These are phyloP conservation scores for Phlebiopsis gigantea DNA, from an alignment of 768 basidiomycete genomes.

Conservation along the genomic window DNA sequence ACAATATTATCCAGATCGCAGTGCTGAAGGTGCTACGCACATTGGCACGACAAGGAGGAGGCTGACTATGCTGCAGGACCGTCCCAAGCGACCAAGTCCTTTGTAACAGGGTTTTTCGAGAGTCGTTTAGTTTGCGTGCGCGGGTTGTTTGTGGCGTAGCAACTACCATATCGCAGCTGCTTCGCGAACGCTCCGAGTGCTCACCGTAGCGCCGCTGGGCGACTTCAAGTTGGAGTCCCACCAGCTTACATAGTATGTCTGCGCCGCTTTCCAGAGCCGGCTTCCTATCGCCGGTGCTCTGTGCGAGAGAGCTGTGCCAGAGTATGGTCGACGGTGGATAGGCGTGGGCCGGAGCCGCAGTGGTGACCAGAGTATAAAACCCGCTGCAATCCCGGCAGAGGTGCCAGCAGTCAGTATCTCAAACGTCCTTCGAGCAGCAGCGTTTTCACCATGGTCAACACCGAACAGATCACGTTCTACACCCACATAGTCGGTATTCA, in stretches of 20 bases:
- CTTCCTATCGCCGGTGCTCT: neutral
- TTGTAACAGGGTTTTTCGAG: too few relatives aligned
- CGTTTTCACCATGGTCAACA: neutral
- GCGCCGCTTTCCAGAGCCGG: neutral
- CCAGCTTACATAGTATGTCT: neutral
- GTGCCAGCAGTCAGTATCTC: neutral
- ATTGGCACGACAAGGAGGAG: neutral
- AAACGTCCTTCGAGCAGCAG: neutral
- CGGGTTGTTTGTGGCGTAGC: too few relatives aligned
- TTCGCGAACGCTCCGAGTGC: neutral
- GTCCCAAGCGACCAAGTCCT: too few relatives aligned
- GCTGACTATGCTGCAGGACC: neutral
- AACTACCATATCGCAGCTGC: neutral
- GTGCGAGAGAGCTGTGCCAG: neutral
- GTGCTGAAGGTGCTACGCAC: neutral
- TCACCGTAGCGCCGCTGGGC: neutral
- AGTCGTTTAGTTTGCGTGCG: neutral
- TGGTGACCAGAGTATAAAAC: neutral
- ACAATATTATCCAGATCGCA: too few relatives aligned
- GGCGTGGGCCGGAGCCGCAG: neutral
- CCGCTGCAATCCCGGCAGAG: neutral
- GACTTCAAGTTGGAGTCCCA: neutral
- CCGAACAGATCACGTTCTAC: slow-evolving; percentile 36
- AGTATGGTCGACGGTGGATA: neutral
- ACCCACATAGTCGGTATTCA: slow-evolving; percentile 40